Conservation (phyloP, 1,139 yeast species). For the Pichia norvegensis region DNA sequence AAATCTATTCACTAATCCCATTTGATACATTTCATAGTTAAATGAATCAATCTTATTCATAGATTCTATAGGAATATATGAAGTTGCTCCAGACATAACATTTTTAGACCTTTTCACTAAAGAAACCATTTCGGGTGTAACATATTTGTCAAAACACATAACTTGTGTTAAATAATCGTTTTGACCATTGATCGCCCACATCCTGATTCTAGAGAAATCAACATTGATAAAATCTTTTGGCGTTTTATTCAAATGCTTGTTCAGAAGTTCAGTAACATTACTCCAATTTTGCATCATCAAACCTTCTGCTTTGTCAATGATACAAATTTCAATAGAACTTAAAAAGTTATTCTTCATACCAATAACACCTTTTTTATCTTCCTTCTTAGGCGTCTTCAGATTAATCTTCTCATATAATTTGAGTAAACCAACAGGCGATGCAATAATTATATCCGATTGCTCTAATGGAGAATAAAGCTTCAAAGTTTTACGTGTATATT, state of each 20-base stretch:
- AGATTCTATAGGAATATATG: slow-evolving; percentile 24
- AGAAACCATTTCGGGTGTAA: slow-evolving; percentile 76
- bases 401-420: slow-evolving; percentile 54
- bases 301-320: slow-evolving; percentile 80
- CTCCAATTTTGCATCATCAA: slow-evolving; percentile 93
- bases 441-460: slow-evolving; percentile 76
- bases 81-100: slow-evolving; percentile 28
- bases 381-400: slow-evolving; percentile 14
- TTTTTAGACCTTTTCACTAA: slow-evolving; percentile 36
- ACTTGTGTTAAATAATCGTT: slow-evolving; percentile 72
- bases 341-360: slow-evolving; percentile 53
- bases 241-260: slow-evolving; percentile 62
- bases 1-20: slow-evolving; percentile 43
- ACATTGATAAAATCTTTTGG: slow-evolving; percentile 71
- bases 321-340: slow-evolving; percentile 75
- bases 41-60: slow-evolving; percentile 24
- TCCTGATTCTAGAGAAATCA: slow-evolving; percentile 84
- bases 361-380: slow-evolving; percentile 14
- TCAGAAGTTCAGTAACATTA: slow-evolving; percentile 59
- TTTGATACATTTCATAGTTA: slow-evolving; percentile 27
- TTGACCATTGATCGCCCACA: slow-evolving; percentile 88
- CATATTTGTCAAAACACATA: slow-evolving; percentile 61
- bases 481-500: slow-evolving; percentile 79
- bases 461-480: slow-evolving; percentile 81
- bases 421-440: slow-evolving; percentile 88